Conservation (phyloP, 352 stramenopile genomes). For the Pythium biforme region DNA sequence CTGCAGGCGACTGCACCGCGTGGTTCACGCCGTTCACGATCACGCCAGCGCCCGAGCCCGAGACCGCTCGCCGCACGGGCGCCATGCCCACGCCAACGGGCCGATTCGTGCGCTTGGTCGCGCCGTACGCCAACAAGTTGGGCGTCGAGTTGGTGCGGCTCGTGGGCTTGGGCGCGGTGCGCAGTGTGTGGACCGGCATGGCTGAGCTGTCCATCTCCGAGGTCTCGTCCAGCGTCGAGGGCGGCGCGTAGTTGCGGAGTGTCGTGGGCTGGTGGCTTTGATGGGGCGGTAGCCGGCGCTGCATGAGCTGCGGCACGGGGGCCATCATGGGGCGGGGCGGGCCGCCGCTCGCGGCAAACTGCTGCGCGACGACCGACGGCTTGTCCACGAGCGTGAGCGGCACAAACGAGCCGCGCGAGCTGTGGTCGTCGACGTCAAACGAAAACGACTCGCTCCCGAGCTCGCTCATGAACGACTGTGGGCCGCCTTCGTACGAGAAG, state of each 20-base stretch:
- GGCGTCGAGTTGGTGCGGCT: constrained; percentile 18
- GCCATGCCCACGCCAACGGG: constrained; percentile 21
- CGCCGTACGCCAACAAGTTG: constrained; percentile 26
- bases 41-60: constrained; percentile 9
- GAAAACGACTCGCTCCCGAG: constrained; percentile 10
- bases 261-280: constrained; percentile 9
- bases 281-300: constrained; percentile 5
- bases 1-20: constrained; percentile 8
- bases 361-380: constrained; percentile 19
- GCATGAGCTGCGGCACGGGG: constrained; percentile 19
- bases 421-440: constrained; percentile 13
- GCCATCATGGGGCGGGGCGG: constrained; percentile 4
- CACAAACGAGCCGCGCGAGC: constrained; percentile 23
- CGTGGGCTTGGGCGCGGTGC: background rate
- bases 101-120: constrained; percentile 28
- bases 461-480: constrained; percentile 24
- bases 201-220: constrained; percentile 11
- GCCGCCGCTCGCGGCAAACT: constrained; percentile 4
- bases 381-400: constrained; percentile 17
- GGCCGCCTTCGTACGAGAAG: constrained; percentile 21
- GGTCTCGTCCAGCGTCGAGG: constrained; percentile 14
- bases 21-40: constrained; percentile 22
- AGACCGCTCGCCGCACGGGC: constrained; percentile 14
- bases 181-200: background rate
- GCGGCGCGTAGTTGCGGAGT: constrained; percentile 14